phyloP scores from a whole-genome alignment of 2,329 filamentous ascomycete genomes.

The Cryphonectria nitschkei region DNA sequence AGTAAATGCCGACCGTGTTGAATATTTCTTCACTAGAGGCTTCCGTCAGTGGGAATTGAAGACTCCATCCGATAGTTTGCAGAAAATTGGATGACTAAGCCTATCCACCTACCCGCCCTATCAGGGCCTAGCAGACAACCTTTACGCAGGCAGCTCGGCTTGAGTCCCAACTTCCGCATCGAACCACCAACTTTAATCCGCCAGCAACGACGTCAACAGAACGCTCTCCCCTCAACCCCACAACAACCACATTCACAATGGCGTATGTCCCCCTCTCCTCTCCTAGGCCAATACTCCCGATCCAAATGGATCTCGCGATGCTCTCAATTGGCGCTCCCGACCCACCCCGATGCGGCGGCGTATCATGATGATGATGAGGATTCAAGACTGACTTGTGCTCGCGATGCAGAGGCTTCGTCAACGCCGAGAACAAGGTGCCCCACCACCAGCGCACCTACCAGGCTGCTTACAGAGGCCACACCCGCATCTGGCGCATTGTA shows the following conservation, averaged over 20 bases:
- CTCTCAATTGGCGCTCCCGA: constrained; percentile 23
- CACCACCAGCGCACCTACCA: constrained; percentile 77
- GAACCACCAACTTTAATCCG: constrained; percentile 25
- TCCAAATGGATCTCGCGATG: not conserved
- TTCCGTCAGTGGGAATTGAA: constrained; percentile 3
- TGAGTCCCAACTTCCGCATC: constrained; percentile 15
- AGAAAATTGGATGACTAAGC: constrained; percentile 15
- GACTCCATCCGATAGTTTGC: not conserved
- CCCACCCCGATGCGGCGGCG: constrained; percentile 10
- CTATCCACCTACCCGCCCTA: not conserved
- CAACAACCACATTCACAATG: constrained; percentile 35
- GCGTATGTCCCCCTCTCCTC: constrained; percentile 33
- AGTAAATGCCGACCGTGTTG: no score
- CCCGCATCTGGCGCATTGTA: constrained; percentile 80
- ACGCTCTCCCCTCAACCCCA: constrained; percentile 31
- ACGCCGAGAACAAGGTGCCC: constrained; percentile 78
- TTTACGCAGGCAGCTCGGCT: constrained; percentile 16
- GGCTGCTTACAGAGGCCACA: constrained; percentile 68
- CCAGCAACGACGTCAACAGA: constrained; percentile 31
- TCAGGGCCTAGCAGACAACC: constrained; percentile 9
- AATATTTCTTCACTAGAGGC: not conserved
- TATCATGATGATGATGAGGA: not conserved
- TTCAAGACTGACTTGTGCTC: constrained; percentile 35
- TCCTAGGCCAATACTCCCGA: not conserved
- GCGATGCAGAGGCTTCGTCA: constrained; percentile 54